Conservation (phyloP, 2,329 filamentous ascomycete genomes). For the Colletotrichum sansevieriae region DNA sequence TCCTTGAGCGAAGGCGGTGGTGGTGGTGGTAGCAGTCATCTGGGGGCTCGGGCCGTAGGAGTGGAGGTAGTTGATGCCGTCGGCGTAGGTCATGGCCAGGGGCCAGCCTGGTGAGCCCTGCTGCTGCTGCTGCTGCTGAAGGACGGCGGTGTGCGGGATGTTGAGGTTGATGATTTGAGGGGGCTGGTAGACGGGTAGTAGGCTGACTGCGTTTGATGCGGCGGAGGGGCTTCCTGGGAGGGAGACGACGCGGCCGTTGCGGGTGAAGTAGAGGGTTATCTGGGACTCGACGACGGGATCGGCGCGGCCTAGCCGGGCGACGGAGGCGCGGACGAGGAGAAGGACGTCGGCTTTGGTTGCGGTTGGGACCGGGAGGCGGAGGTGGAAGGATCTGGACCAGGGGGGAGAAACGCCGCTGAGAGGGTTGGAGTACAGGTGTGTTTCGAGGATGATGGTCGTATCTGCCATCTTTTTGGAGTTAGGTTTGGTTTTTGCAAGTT, state of each 20-base stretch:
- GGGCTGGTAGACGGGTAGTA: conserved; percentile 16
- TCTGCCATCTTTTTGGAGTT: conserved; percentile 27
- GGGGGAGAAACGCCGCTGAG: neutral
- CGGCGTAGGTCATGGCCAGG: conserved; percentile 22
- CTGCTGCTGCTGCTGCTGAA: neutral
- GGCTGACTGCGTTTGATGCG: too few relatives aligned
- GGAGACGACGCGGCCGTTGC: conserved; percentile 18
- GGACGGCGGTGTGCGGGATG: neutral
- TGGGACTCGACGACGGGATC: conserved; percentile 31
- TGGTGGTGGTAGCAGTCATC: neutral
- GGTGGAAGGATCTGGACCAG: conserved; percentile 22
- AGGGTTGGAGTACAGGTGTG: conserved; percentile 23
- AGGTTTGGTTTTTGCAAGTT: neutral
- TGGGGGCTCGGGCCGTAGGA: conserved; percentile 15
- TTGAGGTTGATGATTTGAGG: conserved; percentile 5
- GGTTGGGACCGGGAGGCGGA: conserved; percentile 12
- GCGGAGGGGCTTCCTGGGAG: conserved; percentile 10
- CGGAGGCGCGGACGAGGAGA: conserved; percentile 14
- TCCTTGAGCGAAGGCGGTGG: neutral
- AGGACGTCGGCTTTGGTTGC: conserved; percentile 28
- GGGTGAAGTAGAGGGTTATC: conserved; percentile 34
- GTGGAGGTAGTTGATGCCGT: conserved; percentile 33
- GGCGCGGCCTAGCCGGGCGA: conserved; percentile 23
- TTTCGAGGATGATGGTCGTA: conserved; percentile 22
- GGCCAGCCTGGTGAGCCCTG: neutral